Conservation (phyloP, 1,139 yeast species). For the Geotrichum citri-aurantii region DNA sequence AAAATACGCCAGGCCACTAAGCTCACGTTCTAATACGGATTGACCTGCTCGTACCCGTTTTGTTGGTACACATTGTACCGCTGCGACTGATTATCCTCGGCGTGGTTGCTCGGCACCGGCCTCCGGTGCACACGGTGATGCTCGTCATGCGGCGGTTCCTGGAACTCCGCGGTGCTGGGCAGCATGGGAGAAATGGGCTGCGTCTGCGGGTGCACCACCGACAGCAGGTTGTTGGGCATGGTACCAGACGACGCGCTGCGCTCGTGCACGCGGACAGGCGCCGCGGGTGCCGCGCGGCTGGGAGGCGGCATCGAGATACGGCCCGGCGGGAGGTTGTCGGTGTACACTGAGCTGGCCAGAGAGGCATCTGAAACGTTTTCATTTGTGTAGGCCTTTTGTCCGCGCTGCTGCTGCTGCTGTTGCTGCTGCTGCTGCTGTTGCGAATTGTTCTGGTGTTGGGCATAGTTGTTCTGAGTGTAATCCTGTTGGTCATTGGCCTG, state of each 20-base stretch:
- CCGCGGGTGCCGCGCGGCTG: background rate
- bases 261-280: constrained; percentile 23
- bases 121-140: background rate
- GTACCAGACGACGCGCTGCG: constrained; percentile 34
- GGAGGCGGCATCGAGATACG: background rate
- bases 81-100: background rate
- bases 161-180: background rate
- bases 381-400: background rate
- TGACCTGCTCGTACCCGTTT: background rate
- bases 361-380: background rate
- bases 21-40: background rate
- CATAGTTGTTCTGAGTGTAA: background rate
- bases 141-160: background rate
- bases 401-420: constrained; percentile 4
- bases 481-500: background rate
- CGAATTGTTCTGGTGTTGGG: background rate
- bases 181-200: constrained; percentile 28
- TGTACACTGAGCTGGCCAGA: background rate
- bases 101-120: background rate
- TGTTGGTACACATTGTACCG: background rate
- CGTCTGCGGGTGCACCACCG: constrained; percentile 26
- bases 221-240: constrained; percentile 30
- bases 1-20: background rate
- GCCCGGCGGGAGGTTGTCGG: background rate
- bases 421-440: constrained; percentile 4